Evolutionary conservation across 345 rosid species (phyloP).

Genomic region (Pseudoturritis turrita): DNA sequence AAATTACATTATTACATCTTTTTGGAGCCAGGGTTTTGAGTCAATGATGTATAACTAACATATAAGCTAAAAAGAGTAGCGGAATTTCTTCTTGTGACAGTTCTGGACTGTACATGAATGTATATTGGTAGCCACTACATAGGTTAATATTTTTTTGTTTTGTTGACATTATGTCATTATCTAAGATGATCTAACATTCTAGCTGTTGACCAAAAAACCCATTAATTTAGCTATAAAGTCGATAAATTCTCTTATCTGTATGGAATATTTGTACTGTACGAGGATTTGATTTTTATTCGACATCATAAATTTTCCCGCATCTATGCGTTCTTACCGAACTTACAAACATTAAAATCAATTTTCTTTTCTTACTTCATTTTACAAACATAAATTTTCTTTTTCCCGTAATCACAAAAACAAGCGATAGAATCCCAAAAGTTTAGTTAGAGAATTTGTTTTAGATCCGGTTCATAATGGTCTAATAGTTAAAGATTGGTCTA

Average conservation of each 20-base stretch:
- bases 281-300: slow-evolving; percentile 23
- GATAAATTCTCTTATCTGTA: neutral
- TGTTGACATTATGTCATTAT: neutral
- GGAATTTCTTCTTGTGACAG: neutral
- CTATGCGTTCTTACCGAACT: slow-evolving; percentile 15
- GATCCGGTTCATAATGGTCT: neutral
- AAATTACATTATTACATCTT: neutral
- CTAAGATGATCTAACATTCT: neutral
- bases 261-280: slow-evolving; percentile 14
- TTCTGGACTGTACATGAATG: neutral
- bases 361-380: too few species aligned
- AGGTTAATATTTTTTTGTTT: neutral
- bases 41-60: neutral
- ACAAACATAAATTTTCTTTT: too few species aligned
- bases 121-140: neutral
- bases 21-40: neutral
- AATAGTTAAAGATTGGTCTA: too few species aligned
- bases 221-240: neutral
- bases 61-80: neutral
- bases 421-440: neutral
- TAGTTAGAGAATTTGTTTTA: neutral
- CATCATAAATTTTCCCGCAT: neutral
- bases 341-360: too few species aligned
- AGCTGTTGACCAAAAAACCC: neutral
- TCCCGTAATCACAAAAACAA: neutral